Evolutionary conservation across 208 protist species (phyloP), one percentile per base, ranked within the genome.

Genomic region (Hexamita inflata): DNA sequence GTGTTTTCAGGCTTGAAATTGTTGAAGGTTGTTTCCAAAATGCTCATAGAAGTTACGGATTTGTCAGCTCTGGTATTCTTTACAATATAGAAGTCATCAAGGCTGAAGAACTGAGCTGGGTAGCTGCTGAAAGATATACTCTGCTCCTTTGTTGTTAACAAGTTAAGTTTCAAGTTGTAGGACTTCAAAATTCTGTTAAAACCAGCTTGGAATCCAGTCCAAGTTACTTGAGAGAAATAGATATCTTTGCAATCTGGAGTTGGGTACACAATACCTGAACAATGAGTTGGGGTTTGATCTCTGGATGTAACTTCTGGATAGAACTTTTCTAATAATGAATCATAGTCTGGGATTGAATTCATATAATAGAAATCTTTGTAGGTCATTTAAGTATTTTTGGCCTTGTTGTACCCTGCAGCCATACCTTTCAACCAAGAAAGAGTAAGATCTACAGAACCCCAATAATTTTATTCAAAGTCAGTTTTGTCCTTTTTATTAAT

Each of bases 81-180:
- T n/a, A n/a, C n/a, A n/a, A 70, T n/a, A 70, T 70, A 70, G n/a
- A 70, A 70, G 35, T 70, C 64, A 45, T 70, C 64, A 49, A 70
- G 4, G 35, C 19, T 45, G 9, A 38, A 70, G 40, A 70, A 70
- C 30, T 32, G 9, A 70, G 19, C 64, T 32, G 64, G 64, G 19
- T 45, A 45, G 4, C 19, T 45, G 26, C 30, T 42, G n/a, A 70
- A 70, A 38, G 30, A 45, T 24, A 70, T 45, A 11, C n/a, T 40
- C 64, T 70, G 35, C 30, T 70, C 19, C 35, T 70, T 15, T 32
- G 64, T 42, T 45, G 2, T 24, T 49, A 15, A n/a, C 15, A 70
- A 45, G 2, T 40, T 32, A 7, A 2, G n/a, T 7, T 70, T n/a
- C 4, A 70, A 49, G 15, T 70, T n/a, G 32, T 57, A 49, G n/a